A percentile compares a stretch with the other conserved stretches of the same genome.
phyloP scores from a whole-genome alignment of 768 basidiomycete species.

The Macrolepiota dolichaula region DNA sequence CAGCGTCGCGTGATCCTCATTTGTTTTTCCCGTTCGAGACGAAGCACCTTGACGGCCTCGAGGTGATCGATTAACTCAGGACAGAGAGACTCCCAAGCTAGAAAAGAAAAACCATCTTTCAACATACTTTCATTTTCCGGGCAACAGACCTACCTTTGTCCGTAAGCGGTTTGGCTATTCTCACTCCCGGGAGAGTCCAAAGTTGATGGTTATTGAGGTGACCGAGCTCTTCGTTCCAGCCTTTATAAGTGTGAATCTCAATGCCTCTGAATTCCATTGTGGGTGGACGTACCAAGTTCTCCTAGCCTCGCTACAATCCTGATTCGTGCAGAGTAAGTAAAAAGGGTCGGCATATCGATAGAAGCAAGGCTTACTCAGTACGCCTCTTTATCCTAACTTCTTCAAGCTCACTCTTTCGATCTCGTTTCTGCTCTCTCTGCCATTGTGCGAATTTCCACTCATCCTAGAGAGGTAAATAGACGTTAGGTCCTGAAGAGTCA shows the following conservation, averaged over 20 bases:
- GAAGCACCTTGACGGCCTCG: constrained; percentile 4
- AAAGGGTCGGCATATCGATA: not conserved
- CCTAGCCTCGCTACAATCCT: constrained; percentile 17
- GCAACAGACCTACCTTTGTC: constrained; percentile 17
- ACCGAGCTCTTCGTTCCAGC: constrained; percentile 9
- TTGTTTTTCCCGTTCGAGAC: constrained; percentile 8
- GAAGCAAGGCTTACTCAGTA: constrained; percentile 12
- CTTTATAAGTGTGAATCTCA: not conserved
- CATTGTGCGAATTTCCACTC: constrained; percentile 1
- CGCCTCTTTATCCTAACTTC: constrained; percentile 12
- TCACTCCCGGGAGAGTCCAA: constrained; percentile 17
- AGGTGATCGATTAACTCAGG: constrained; percentile 17
- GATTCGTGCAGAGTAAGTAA: not conserved
- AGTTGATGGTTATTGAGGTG: constrained; percentile 6
- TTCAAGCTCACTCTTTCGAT: constrained; percentile 12
- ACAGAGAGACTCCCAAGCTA: constrained; percentile 25
- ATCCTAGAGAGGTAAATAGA: not conserved
- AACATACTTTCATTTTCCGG: not conserved
- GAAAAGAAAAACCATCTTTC: not conserved
- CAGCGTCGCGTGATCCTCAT: not conserved
- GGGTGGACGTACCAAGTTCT: constrained; percentile 9
- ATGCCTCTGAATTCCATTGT: not conserved
- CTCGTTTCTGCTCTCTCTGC: constrained; percentile 1
- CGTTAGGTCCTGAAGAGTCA: not conserved
- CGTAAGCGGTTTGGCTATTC: constrained; percentile 18